Evolutionary conservation across 2,329 filamentous ascomycete genomes (phyloP).

Genomic region (Aaosphaeria pasadenensis): DNA sequence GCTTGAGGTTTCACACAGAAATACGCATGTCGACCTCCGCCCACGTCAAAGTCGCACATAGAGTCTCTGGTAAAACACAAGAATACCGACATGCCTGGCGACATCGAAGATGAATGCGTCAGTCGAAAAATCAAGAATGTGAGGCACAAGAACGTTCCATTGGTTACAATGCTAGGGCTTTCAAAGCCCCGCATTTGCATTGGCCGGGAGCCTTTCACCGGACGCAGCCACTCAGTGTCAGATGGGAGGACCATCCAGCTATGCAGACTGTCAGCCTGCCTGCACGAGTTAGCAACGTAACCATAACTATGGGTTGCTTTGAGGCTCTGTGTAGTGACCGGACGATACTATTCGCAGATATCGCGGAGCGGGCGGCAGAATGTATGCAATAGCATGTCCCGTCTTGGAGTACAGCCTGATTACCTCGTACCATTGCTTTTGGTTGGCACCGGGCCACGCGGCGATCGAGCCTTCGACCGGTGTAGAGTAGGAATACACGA

Average conservation of each 20-base stretch:
- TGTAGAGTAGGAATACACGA: background rate
- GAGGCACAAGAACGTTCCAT: background rate
- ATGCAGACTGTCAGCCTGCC: background rate
- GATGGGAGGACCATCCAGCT: background rate
- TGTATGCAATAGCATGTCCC: background rate
- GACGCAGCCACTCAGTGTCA: background rate
- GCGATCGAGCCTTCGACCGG: background rate
- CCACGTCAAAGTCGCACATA: background rate
- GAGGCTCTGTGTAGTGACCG: background rate
- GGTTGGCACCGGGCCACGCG: background rate
- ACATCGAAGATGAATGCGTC: background rate
- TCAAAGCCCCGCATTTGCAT: background rate
- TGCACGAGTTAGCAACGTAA: background rate
- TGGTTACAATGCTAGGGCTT: background rate
- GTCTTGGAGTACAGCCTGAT: background rate
- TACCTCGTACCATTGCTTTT: background rate
- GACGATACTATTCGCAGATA: background rate
- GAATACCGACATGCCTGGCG: background rate
- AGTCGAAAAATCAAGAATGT: background rate
- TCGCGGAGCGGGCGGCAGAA: background rate
- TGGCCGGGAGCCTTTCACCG: background rate
- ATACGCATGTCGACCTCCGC: background rate
- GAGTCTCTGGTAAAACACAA: background rate
- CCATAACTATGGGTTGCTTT: background rate
- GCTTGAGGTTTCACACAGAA: background rate